A percentile compares a stretch with the other conserved stretches of the same genome.
Conservation (phyloP, 2,329 filamentous ascomycete genomes). For the Ophiostoma triangulosporum region DNA sequence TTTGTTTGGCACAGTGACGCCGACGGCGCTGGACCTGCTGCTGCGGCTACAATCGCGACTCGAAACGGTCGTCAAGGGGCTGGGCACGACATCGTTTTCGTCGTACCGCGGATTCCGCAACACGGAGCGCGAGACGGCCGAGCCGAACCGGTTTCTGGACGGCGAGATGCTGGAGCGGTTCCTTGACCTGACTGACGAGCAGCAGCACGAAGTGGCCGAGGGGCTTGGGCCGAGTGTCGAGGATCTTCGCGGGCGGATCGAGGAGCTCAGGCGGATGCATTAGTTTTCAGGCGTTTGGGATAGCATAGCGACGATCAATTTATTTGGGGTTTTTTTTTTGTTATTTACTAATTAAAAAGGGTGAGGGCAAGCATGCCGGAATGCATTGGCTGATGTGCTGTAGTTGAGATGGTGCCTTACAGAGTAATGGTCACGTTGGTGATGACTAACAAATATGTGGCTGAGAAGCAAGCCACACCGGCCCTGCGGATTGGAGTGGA, state of each 20-base stretch:
- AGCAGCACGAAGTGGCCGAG: constrained; percentile 38
- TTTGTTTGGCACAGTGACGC: constrained; percentile 68
- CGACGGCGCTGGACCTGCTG: constrained; percentile 61
- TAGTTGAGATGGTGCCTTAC: no score
- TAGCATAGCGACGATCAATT: background rate
- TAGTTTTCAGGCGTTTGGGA: background rate
- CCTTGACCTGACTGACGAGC: constrained; percentile 51
- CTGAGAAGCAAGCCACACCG: background rate
- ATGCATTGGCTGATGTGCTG: no score
- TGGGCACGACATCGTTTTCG: constrained; percentile 64
- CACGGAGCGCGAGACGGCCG: constrained; percentile 53
- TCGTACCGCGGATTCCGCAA: constrained; percentile 74
- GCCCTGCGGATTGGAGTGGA: constrained; percentile 4
- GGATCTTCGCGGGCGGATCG: constrained; percentile 47
- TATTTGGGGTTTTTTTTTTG: no score
- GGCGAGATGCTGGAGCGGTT: constrained; percentile 84
- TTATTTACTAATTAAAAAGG: no score
- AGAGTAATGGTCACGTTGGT: no score
- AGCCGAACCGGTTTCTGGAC: constrained; percentile 79
- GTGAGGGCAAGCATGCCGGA: no score
- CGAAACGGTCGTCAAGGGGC: constrained; percentile 48
- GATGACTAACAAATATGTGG: no score
- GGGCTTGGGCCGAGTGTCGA: constrained; percentile 48
- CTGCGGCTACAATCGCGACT: constrained; percentile 68
- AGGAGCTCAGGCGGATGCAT: constrained; percentile 50